Evolutionary conservation across 73 alveolate species (phyloP), one percentile per base, ranked within the genome.

Genomic region (Paramecium octaurelia): DNA sequence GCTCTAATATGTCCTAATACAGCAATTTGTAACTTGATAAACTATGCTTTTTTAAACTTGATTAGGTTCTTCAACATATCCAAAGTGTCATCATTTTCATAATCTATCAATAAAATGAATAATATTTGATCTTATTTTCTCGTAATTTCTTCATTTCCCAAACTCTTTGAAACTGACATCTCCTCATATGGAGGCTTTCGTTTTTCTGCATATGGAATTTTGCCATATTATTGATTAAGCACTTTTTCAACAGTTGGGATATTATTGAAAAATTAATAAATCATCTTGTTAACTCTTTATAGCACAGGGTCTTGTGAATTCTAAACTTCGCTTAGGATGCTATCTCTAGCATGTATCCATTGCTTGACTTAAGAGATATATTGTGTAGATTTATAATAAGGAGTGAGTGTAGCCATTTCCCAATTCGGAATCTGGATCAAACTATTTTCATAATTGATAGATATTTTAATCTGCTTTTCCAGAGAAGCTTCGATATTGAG

Each of bases 131-230:
- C 73, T 24, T 20, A 48, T 80, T 80, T 80, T 24, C 91, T 40
- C 0, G 76, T 23, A 9, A 80, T 80, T 10, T 80, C 91, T 80
- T 80, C 91, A 80, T 42, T 80, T 23, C 91, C 91, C 12, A 80
- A 35, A 44, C 64, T 31, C 12, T 80, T 80, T 1, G 91, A 80
- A 11, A 80, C 29, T 14, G 64, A 31, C 91, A 80, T 31, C n/a
- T 80, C 91, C 27, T 80, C 91, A 80, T 80, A 80, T 4, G 91
- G 91, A 11, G 91, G 91, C 16, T 44, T 80, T 1, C 91, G 48
- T 46, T 80, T 80, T 43, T 80, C 91, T 8, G 91, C 91, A 80
- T 80, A 80, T 9, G 91, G 91, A 8, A 80, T 80, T 80, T 80
- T 80, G 24, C 91, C 91, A 80, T 80, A 80, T 80, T 80, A 29